Evolutionary conservation across 2,329 filamentous ascomycete species (phyloP).

Genomic region (Aphanocladium album): DNA sequence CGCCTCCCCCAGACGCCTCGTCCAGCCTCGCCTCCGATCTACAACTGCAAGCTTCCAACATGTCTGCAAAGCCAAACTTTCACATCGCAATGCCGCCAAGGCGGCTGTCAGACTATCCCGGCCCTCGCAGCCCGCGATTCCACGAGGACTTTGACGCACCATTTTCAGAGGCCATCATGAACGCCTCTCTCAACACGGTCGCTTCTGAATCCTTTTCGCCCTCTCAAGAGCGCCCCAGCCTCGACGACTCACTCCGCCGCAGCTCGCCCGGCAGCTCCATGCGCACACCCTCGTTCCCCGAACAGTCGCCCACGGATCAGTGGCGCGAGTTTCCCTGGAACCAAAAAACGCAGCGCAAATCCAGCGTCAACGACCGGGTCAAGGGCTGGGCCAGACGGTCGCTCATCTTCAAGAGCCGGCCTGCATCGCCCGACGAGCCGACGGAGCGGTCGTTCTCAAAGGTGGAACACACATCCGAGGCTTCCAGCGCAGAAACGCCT

Average conservation of each 20-base stretch:
- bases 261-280: constrained; percentile 3
- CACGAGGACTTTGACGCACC: constrained; percentile 35
- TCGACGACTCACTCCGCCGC: constrained; percentile 20
- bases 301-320: constrained; percentile 16
- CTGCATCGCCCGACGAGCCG: constrained; percentile 16
- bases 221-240: constrained; percentile 21
- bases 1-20: background rate
- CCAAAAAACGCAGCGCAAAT: constrained; percentile 22
- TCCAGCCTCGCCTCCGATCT: background rate
- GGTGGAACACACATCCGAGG: constrained; percentile 2
- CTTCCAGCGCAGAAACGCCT: background rate
- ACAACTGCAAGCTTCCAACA: background rate
- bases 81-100: constrained; percentile 12
- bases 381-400: constrained; percentile 31
- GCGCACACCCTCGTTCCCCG: constrained; percentile 10
- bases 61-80: constrained; percentile 12
- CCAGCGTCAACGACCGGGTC: constrained; percentile 29
- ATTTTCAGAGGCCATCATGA: constrained; percentile 31
- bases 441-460: constrained; percentile 14
- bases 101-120: constrained; percentile 12
- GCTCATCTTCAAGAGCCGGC: constrained; percentile 22
- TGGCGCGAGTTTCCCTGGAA: constrained; percentile 24
- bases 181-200: constrained; percentile 25
- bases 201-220: constrained; percentile 23
- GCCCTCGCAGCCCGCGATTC: constrained; percentile 28